Conservation (phyloP, 768 basidiomycete genomes). For the Pleurotus citrinopileatus region DNA sequence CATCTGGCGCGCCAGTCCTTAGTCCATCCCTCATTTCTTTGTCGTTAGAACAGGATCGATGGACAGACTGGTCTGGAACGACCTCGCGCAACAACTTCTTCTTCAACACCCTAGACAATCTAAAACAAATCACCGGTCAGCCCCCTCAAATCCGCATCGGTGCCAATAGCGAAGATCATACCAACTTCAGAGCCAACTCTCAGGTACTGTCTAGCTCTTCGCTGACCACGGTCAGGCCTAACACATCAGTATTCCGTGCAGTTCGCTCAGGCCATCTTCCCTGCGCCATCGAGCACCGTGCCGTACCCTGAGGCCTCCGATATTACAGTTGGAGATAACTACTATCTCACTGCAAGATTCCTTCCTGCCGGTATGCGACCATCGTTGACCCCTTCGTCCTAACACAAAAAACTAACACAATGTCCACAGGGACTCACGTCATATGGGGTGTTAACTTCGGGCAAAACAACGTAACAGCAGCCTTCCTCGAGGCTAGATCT, state of each 20-base stretch:
- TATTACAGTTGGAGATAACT: constrained; percentile 57
- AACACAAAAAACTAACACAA: background rate
- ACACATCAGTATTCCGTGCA: too few species aligned
- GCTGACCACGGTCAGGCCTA: background rate
- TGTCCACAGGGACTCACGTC: constrained; percentile 30
- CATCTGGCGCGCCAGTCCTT: constrained; percentile 32
- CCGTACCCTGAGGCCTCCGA: constrained; percentile 68
- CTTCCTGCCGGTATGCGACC: constrained; percentile 42
- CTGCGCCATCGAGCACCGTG: constrained; percentile 39
- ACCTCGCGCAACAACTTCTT: constrained; percentile 55
- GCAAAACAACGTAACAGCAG: constrained; percentile 45
- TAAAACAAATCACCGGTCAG: constrained; percentile 47
- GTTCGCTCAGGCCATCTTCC: constrained; percentile 49
- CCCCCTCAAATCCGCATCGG: constrained; percentile 60
- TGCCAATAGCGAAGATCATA: constrained; percentile 57
- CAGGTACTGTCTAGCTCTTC: constrained; percentile 28
- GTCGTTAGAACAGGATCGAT: constrained; percentile 70
- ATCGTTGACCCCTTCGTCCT: background rate
- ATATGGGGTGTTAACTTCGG: constrained; percentile 72
- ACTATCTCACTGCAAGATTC: constrained; percentile 49
- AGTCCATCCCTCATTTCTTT: constrained; percentile 53
- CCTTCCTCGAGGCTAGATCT: constrained; percentile 43
- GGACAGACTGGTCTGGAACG: constrained; percentile 64
- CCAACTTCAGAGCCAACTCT: constrained; percentile 47
- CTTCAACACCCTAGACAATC: constrained; percentile 55